Evolutionary conservation across 495 filamentous ascomycete species (phyloP), one percentile per base, ranked within the genome.

Genomic region (Penicillium waksmanii): DNA sequence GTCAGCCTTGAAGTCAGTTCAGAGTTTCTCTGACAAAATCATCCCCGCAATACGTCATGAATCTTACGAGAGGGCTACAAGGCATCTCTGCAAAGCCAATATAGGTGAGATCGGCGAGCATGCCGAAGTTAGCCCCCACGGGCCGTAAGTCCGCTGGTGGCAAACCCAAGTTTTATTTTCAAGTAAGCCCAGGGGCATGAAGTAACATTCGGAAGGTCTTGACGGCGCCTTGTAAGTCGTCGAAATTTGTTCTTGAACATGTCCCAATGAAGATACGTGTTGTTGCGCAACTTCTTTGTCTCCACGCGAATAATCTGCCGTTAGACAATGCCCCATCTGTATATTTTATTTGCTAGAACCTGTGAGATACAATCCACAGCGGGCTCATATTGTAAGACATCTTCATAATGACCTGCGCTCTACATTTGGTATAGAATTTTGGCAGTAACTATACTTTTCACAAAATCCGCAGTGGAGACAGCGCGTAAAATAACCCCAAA

Each of bases 81-180:
- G 46, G 46, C 46, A 31, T n/a, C 11, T 23, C 23, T 21, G 19
- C 3, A 13, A 8, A 2, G 9, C 46, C 46, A 48, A 12, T 48
- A 10, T 23, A 23, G 46, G n/a, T 3, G 46, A n/a, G 46, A 48
- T 48, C 46, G 46, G 15, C 23, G 15, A 27, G 46, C 21, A 23
- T 48, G 23, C 10, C 10, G 46, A 48, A 48, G 19, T 48, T 48
- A 48, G 46, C 46, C 46, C 46, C 46, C 46, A 48, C 46, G 21
- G 46, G 11, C 9, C 21, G 21, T 27, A 48, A 23, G 46, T n/a
- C 4, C 46, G 5, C 46, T 5, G 15, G 21, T 17, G 46, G 46
- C 46, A n/a, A 48, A 3, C 9, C 4, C 46, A 27, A 48, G 23
- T 21, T 13, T 48, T 3, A 13, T 12, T 21, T 46, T 46, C 42